Percentiles rank a stretch among this genome's conserved stretches.
Evolutionary conservation across 1,284 basidiomycete species (phyloP).

Genomic region (Malassezia sp.): DNA sequence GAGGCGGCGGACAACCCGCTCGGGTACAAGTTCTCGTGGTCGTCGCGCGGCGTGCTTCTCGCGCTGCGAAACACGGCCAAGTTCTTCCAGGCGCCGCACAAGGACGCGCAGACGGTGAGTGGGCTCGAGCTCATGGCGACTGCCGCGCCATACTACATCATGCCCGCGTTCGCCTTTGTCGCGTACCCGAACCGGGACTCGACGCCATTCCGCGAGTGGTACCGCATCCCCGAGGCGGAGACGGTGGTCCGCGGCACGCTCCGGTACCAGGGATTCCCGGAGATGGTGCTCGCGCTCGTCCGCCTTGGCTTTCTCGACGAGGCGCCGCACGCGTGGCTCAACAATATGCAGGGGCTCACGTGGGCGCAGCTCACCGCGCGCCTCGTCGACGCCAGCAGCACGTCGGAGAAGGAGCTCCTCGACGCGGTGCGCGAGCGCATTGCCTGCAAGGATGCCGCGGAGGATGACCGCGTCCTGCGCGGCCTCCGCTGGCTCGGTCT

Average conservation of each 20-base stretch:
- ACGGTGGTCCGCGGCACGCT: constrained; percentile 86
- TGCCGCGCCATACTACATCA: constrained; percentile 88
- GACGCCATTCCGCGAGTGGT: constrained; percentile 68
- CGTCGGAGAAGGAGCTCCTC: constrained; percentile 50
- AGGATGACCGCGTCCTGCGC: constrained; percentile 28
- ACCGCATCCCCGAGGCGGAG: constrained; percentile 85
- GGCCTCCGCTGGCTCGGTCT: constrained; percentile 79
- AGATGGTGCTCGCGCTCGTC: constrained; percentile 80
- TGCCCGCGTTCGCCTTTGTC: constrained; percentile 89
- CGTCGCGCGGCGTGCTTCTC: constrained; percentile 85
- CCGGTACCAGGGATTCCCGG: constrained; percentile 96
- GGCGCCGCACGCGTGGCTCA: constrained; percentile 61
- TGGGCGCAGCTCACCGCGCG: constrained; percentile 61
- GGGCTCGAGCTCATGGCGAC: constrained; percentile 40
- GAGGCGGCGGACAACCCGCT: constrained; percentile 85
- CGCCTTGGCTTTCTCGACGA: constrained; percentile 78
- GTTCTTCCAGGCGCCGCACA: constrained; percentile 50
- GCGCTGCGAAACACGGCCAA: constrained; percentile 84
- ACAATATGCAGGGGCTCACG: constrained; percentile 44
- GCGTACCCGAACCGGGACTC: constrained; percentile 97
- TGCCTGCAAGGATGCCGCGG: constrained; percentile 29
- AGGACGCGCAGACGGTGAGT: constrained; percentile 34
- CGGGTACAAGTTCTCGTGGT: constrained; percentile 99
- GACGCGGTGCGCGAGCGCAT: constrained; percentile 29
- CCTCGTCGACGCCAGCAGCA: constrained; percentile 62